A percentile compares a stretch with the other conserved stretches of the same genome.
These are phyloP conservation scores for Ceratocystiopsis sp. DNA, from an alignment of 2,329 filamentous ascomycete genomes.

Conservation along the genomic window DNA sequence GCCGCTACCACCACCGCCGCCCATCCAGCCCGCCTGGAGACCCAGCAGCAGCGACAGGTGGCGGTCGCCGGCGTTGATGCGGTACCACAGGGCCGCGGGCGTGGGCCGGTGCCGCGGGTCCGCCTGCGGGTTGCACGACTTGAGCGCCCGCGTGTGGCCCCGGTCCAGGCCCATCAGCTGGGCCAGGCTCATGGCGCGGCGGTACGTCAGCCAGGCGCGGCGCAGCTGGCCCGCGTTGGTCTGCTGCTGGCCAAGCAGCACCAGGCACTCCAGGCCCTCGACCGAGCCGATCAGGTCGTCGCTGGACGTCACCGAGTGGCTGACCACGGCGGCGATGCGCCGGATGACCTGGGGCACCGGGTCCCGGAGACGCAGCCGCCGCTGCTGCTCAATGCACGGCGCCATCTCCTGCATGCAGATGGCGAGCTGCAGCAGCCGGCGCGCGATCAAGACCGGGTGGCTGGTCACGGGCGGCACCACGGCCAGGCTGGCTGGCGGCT, in stretches of 20 bases:
- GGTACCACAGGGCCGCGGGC: conserved; percentile 26
- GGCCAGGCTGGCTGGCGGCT: conserved; percentile 11
- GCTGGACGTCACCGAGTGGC: conserved; percentile 27
- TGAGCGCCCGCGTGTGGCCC: conserved; percentile 16
- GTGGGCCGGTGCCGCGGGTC: conserved; percentile 16
- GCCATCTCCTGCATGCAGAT: conserved; percentile 29
- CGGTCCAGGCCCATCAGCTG: conserved; percentile 33
- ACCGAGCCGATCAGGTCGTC: conserved; percentile 33
- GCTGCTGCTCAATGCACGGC: conserved; percentile 14
- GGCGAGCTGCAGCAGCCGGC: conserved; percentile 27
- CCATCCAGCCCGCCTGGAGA: conserved; percentile 25
- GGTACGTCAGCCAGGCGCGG: conserved; percentile 33
- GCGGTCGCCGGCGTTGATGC: conserved; percentile 31
- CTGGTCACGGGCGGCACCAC: conserved; percentile 17
- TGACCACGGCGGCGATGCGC: conserved; percentile 17
- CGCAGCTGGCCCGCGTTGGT: conserved; percentile 35
- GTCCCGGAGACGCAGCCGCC: conserved; percentile 13
- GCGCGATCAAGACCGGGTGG: conserved; percentile 31
- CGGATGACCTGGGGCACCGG: conserved; percentile 14
- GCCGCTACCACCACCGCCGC: conserved; percentile 12
- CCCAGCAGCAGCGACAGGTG: conserved; percentile 34
- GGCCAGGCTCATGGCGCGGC: conserved; percentile 30
- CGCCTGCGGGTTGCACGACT: conserved; percentile 21
- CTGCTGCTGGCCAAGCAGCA: conserved; percentile 31
- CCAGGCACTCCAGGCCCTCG: conserved; percentile 35